These are phyloP conservation scores for Aspergillus intermedius DNA, from an alignment of 2,329 filamentous ascomycete genomes.

Conservation along the genomic window DNA sequence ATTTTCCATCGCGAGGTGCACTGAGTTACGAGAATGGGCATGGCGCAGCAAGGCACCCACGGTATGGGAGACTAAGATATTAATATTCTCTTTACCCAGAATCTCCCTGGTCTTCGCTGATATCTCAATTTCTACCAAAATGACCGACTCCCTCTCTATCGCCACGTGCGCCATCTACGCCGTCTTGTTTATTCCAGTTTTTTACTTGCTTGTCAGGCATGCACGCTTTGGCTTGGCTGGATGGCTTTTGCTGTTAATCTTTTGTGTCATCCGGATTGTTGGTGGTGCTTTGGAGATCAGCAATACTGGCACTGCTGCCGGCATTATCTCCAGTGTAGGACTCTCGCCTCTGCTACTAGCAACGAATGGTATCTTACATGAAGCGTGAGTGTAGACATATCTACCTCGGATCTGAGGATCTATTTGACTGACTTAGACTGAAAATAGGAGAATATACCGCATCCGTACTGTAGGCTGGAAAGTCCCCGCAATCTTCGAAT, in stretches of 20 bases:
- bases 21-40: no score
- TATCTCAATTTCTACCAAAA: neutral
- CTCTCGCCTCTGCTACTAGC: constrained; percentile 32
- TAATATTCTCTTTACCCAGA: no score
- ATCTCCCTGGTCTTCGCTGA: no score
- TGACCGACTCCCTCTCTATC: neutral
- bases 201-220: constrained; percentile 31
- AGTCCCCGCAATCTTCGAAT: constrained; percentile 1
- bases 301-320: constrained; percentile 18
- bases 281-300: constrained; percentile 17
- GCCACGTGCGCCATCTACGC: constrained; percentile 27
- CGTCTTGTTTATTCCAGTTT: constrained; percentile 22
- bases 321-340: constrained; percentile 33
- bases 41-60: no score
- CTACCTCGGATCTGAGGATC: neutral
- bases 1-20: no score
- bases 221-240: constrained; percentile 30
- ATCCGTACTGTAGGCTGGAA: constrained; percentile 3
- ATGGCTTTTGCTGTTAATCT: constrained; percentile 35
- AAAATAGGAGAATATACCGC: constrained; percentile 13
- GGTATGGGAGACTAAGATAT: no score
- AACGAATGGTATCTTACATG: constrained; percentile 28
- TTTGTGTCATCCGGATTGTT: constrained; percentile 34
- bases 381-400: constrained; percentile 18
- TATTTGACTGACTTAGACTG: neutral